Evolutionary conservation across 768 basidiomycete species (phyloP).

Genomic region (Cubamyces sp.): DNA sequence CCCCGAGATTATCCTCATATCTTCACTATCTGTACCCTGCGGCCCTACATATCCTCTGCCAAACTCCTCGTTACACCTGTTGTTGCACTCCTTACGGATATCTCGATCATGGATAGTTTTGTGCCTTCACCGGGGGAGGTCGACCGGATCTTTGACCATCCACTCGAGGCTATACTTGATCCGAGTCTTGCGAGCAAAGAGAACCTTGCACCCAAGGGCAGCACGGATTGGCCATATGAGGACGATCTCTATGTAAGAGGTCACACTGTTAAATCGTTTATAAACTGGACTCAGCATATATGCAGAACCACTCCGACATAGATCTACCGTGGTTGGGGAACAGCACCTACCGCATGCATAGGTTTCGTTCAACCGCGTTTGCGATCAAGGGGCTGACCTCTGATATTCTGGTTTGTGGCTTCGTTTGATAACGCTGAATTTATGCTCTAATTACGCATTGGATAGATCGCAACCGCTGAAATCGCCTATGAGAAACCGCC

Average conservation of each 20-base stretch:
- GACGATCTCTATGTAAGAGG: slow-evolving; percentile 67
- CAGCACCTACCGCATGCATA: slow-evolving; percentile 76
- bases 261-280: not conserved
- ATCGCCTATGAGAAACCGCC: slow-evolving; percentile 60
- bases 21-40: slow-evolving; percentile 61
- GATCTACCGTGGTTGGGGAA: slow-evolving; percentile 50
- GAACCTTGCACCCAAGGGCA: slow-evolving; percentile 56
- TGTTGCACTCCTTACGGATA: slow-evolving; percentile 66
- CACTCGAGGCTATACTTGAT: slow-evolving; percentile 72
- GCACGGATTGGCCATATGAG: slow-evolving; percentile 82
- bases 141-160: slow-evolving; percentile 78
- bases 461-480: slow-evolving; percentile 66
- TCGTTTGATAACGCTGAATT: too few species aligned
- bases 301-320: slow-evolving; percentile 61
- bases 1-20: slow-evolving; percentile 60
- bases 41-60: slow-evolving; percentile 70
- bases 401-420: slow-evolving; percentile 69
- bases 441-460: not conserved
- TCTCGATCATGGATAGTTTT: slow-evolving; percentile 53
- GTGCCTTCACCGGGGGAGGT: slow-evolving; percentile 70
- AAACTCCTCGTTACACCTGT: slow-evolving; percentile 79
- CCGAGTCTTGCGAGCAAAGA: slow-evolving; percentile 52
- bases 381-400: slow-evolving; percentile 85
- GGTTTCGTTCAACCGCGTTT: slow-evolving; percentile 77
- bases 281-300: not conserved